Conservation (phyloP, 805 yeast species). For the Ogataea chonburiensis region DNA sequence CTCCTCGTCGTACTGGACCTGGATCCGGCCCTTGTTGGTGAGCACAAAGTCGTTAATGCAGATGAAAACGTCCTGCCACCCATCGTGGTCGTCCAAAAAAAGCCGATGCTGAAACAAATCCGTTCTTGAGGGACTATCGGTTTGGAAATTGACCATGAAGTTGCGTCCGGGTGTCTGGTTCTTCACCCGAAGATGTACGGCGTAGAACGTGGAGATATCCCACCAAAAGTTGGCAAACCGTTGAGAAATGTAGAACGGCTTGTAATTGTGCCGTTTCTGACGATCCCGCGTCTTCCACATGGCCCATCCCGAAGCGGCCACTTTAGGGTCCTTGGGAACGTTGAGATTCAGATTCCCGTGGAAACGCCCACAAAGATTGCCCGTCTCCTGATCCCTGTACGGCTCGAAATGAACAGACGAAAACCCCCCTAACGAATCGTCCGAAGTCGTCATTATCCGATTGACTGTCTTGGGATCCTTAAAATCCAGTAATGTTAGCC, state of each 20-base stretch:
- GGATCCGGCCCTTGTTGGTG: slow-evolving; percentile 70
- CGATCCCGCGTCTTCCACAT: slow-evolving; percentile 80
- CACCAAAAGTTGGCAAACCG: slow-evolving; percentile 47
- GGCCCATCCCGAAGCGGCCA: slow-evolving; percentile 67
- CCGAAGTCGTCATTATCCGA: slow-evolving; percentile 60
- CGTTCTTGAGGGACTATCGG: slow-evolving; percentile 72
- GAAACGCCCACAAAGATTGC: slow-evolving; percentile 56
- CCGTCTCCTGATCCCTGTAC: slow-evolving; percentile 37
- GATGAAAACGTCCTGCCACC: slow-evolving; percentile 81
- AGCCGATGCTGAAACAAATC: slow-evolving; percentile 82
- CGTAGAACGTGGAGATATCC: slow-evolving; percentile 68
- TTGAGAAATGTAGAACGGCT: slow-evolving; percentile 38
- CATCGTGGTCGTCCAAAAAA: slow-evolving; percentile 51
- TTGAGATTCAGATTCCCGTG: slow-evolving; percentile 69
- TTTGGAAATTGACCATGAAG: slow-evolving; percentile 77
- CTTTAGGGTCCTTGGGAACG: slow-evolving; percentile 62
- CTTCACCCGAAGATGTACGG: slow-evolving; percentile 66
- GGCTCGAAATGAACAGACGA: slow-evolving; percentile 51
- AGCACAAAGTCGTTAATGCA: slow-evolving; percentile 77
- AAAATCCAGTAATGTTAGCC: slow-evolving; percentile 55
- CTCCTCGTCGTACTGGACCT: slow-evolving; percentile 52
- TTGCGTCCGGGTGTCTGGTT: slow-evolving; percentile 58
- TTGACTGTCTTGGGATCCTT: slow-evolving; percentile 46
- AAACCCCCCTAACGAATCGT: slow-evolving; percentile 76
- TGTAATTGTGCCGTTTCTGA: slow-evolving; percentile 44